Evolutionary conservation across 2,329 filamentous ascomycete genomes (phyloP), one percentile per base, ranked within the genome.

Genomic region (Calonectria hongkongensis): DNA sequence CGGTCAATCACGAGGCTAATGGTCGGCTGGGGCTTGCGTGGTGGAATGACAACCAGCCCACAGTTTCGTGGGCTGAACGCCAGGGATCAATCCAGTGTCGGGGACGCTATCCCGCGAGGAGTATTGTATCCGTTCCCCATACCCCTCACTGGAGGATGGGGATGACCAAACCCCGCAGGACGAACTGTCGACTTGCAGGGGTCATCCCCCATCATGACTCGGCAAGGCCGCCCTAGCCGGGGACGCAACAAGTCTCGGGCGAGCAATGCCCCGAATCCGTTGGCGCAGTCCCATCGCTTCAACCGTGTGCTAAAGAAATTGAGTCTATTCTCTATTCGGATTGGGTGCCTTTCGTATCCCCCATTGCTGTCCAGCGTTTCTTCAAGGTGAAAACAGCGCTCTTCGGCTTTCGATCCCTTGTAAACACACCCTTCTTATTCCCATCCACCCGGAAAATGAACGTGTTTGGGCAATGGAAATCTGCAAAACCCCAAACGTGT

Each of bases 371-470:
- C 67, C 67, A 70, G 13, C 67, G 67, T 12, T 60, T 70, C 41
- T 27, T 64, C 30, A 70, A 25, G 3, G 43, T 36, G 8, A 56
- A 58, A 3, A 48, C 67, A 18, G 67, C 67, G 4, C 58, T 39
- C 28, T 70, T 70, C 1, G 67, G 67, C 18, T 60, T 64, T 43
- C 67, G 45, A 47, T 76, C 75, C 6, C 72, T 36, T 2, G 75
- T 76, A 50, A 76, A 76, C 0, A 74, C 50, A 2, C 75, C 75
- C 56, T 76, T 76, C 36, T 76, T 76, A n/a, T 76, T 76, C 0
- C 74, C 74, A 45, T 76, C 72, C 13, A 76, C 74, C 4, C 75
- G 58, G 15, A 76, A 76, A 21, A 76, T 74, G 5, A 72, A 72
- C 1, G 9, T 71, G 4, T 66, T 71, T 1, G 69, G 64, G 0